These are phyloP conservation scores for Eutrema japonicum DNA, from an alignment of 345 rosid species.

Conservation along the genomic window DNA sequence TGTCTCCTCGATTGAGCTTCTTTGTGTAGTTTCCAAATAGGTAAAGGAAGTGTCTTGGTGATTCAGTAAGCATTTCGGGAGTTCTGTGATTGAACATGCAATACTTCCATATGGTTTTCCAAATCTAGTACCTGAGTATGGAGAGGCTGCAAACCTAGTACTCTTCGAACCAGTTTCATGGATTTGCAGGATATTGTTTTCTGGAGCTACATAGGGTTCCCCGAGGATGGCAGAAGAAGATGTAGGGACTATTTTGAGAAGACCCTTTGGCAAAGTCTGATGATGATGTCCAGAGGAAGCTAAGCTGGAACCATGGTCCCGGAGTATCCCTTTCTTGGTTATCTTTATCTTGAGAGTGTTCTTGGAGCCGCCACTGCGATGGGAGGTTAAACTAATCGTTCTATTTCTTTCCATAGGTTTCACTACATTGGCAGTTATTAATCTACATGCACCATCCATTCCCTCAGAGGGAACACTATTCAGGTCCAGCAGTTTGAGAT, in stretches of 20 bases:
- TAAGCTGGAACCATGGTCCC: conserved; percentile 41
- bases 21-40: conserved; percentile 39
- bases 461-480: conserved; percentile 53
- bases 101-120: conserved; percentile 40
- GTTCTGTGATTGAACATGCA: conserved; percentile 37
- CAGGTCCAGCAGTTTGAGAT: conserved; percentile 55
- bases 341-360: conserved; percentile 52
- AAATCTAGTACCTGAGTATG: conserved; percentile 40
- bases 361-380: conserved; percentile 46
- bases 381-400: conserved; percentile 33
- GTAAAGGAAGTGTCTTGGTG: conserved; percentile 44
- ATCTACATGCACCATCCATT: conserved; percentile 35
- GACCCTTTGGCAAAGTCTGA: conserved; percentile 58
- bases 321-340: conserved; percentile 37
- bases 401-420: conserved; percentile 40
- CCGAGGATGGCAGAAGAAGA: conserved; percentile 42
- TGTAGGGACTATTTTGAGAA: conserved; percentile 61
- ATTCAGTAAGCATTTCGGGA: conserved; percentile 47
- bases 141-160: conserved; percentile 36
- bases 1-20: conserved; percentile 40
- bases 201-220: conserved; percentile 42
- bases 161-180: conserved; percentile 28
- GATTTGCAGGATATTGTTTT: conserved; percentile 13
- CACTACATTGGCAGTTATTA: conserved; percentile 33
- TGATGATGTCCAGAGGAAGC: conserved; percentile 37